Conservation (phyloP, 768 basidiomycete genomes). For the Dioszegia crocea region DNA sequence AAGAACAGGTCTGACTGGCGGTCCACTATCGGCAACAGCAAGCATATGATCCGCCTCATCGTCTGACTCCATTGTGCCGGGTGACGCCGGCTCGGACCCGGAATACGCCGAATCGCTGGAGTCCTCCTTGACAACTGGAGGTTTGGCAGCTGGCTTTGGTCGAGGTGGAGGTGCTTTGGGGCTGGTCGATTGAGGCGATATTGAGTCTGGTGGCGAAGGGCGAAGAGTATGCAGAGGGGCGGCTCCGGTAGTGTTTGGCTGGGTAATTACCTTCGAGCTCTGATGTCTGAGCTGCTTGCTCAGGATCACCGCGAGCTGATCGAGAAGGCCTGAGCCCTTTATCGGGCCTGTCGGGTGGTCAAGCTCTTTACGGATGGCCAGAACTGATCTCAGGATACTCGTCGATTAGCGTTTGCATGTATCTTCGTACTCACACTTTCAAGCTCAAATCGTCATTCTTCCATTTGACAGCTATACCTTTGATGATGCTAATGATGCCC, state of each 20-base stretch:
- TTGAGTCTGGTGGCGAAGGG: background rate
- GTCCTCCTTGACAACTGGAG: background rate
- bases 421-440: background rate
- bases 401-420: background rate
- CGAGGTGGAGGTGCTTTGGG: background rate
- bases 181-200: too few relatives aligned
- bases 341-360: background rate
- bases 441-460: constrained; percentile 2
- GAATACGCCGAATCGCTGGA: constrained; percentile 15
- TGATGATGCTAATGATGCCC: background rate
- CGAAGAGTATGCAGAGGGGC: background rate
- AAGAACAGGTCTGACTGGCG: background rate
- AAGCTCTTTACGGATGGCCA: constrained; percentile 7
- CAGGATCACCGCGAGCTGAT: background rate
- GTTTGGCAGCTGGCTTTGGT: background rate
- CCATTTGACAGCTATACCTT: background rate
- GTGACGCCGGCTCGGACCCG: constrained; percentile 12
- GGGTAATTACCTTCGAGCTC: background rate
- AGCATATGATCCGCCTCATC: constrained; percentile 14
- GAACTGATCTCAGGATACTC: background rate
- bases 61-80: constrained; percentile 19
- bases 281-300: constrained; percentile 8
- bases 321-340: background rate
- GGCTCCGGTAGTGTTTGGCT: background rate
- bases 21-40: constrained; percentile 24